Evolutionary conservation across 1,139 yeast species (phyloP), one percentile per base, ranked within the genome.

Genomic region (Yamadazyma friedrichii): DNA sequence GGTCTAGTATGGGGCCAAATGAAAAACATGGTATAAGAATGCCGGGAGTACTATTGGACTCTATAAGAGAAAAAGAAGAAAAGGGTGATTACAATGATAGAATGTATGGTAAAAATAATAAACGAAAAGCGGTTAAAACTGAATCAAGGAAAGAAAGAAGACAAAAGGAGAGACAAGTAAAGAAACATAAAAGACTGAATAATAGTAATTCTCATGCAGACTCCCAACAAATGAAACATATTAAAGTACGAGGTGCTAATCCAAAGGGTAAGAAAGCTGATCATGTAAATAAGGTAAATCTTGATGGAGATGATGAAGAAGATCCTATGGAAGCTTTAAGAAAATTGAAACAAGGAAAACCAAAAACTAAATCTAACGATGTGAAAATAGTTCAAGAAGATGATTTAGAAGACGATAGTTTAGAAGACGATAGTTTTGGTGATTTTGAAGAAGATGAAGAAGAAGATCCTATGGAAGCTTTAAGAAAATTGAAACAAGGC

Each of bases 31-130:
- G 73, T 8, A 82, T 85, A 38, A 72, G 81, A 45, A 66, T 87
- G 22, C 95, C 95, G 0, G 86, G 85, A 1, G 63, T 67, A 13
- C 59, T 88, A 30, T 58, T 87, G 39, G 93, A 86, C 48, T 83
- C 82, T 55, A 73, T 87, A 46, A 71, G 77, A 45, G 62, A 58
- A 17, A 65, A 59, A 15, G 78, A 71, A 15, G 74, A 67, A 12
- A 61, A 56, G 26, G 76, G 78, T 35, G 69, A 57, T 15, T 74
- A 74, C 42, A 75, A 71, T 41, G 70, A 65, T 41, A 33, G 43
- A 20, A 3, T 15, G 11, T 41, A 32, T 34, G 11, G 25, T n/a
- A 29, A 33, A 16, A 20, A n/a, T 16, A 10, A 25, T 15, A 52
- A 56, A 33, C 65, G 66, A 22, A 17, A n/a, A 30, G 33, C 15